These are phyloP conservation scores for Rhododendron williamsianum DNA, from an alignment of 148 eudicot genomes.

Conservation along the genomic window DNA sequence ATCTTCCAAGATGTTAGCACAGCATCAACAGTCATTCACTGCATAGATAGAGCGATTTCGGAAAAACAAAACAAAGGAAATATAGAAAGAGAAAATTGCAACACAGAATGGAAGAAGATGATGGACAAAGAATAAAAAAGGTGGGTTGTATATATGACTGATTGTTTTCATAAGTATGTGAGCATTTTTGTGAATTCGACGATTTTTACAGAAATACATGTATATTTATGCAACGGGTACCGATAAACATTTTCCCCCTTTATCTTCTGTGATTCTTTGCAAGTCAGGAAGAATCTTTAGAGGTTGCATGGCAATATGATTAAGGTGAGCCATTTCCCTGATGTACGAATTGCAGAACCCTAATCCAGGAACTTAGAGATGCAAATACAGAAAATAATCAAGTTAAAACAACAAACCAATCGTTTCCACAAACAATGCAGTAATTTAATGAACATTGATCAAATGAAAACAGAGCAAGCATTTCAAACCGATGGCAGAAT, in stretches of 20 bases:
- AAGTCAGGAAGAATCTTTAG: background rate
- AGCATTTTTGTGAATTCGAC: background rate
- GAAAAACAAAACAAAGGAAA: background rate
- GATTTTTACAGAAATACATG: background rate
- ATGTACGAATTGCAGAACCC: background rate
- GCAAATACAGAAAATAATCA: background rate
- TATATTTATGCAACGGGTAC: background rate
- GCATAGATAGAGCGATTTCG: background rate
- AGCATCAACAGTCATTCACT: background rate
- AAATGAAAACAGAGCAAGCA: background rate
- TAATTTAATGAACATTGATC: no score
- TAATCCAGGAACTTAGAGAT: background rate
- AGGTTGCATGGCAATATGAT: background rate
- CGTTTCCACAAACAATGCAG: no score
- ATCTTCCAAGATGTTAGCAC: slow-evolving; percentile 30
- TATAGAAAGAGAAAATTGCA: background rate
- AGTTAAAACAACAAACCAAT: background rate
- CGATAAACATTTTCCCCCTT: background rate
- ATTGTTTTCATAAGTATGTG: background rate
- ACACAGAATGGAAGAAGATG: background rate
- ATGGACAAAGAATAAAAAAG: background rate
- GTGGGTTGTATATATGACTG: background rate
- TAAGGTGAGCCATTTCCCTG: background rate
- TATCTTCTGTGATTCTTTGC: background rate
- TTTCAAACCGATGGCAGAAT: background rate